These are phyloP conservation scores for Collybia sp. DNA, from an alignment of 768 basidiomycete species.

Conservation along the genomic window DNA sequence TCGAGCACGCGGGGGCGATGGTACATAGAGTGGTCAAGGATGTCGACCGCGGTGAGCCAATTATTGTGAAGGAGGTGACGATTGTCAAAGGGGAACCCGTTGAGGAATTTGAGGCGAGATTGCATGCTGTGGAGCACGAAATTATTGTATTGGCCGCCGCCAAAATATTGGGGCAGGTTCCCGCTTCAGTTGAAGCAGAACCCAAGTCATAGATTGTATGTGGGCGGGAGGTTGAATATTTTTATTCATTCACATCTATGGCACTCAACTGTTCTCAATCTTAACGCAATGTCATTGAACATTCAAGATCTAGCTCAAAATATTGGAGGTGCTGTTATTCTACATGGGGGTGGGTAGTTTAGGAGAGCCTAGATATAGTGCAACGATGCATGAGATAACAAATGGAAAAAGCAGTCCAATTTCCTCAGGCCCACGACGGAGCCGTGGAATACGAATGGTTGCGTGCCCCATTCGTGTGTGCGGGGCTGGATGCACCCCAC, in stretches of 20 bases:
- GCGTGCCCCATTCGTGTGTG: slow-evolving; percentile 43
- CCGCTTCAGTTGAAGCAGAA: no score
- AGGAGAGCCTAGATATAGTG: slow-evolving; percentile 21
- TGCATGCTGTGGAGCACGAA: slow-evolving; percentile 85
- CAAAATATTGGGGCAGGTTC: slow-evolving; percentile 43
- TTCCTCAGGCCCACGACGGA: slow-evolving; percentile 47
- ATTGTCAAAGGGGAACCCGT: slow-evolving; percentile 68
- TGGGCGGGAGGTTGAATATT: no score
- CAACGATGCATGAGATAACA: slow-evolving; percentile 16
- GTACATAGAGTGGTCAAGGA: slow-evolving; percentile 90
- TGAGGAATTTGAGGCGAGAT: slow-evolving; percentile 66
- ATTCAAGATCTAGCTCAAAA: slow-evolving; percentile 18
- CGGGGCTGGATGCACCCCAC: slow-evolving; percentile 81
- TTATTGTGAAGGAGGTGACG: slow-evolving; percentile 76
- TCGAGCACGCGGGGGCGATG: slow-evolving; percentile 81
- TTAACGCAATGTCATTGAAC: no score
- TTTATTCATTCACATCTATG: no score
- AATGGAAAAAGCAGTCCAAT: slow-evolving; percentile 3
- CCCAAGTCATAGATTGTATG: no score
- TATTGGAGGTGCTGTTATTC: slow-evolving; percentile 17
- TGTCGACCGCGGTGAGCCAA: slow-evolving; percentile 88
- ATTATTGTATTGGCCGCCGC: slow-evolving; percentile 86
- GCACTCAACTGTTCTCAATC: no score
- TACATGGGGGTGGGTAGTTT: slow-evolving; percentile 21
- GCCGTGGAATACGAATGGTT: slow-evolving; percentile 42